phyloP scores from a whole-genome alignment of 257 asterid genomes.

The Forsythia viridissima region DNA sequence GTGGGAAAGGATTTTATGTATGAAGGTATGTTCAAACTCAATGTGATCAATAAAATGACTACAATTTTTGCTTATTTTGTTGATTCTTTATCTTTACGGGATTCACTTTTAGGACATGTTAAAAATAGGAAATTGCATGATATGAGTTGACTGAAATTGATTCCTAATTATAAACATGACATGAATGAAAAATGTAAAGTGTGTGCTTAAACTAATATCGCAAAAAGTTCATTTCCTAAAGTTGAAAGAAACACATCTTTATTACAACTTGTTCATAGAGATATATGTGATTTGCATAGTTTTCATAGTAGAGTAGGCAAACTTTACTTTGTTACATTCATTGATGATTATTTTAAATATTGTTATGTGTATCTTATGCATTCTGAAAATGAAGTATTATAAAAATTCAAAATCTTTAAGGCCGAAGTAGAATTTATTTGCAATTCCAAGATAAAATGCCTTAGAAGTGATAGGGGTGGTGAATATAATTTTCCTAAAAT shows the following conservation, averaged over 20 bases:
- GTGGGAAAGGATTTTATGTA: background rate
- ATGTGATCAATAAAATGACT: background rate
- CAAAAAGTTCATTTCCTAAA: background rate
- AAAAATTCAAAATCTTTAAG: background rate
- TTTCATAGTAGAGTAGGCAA: background rate
- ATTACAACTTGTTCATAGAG: background rate
- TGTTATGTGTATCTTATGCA: background rate
- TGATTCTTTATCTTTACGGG: background rate
- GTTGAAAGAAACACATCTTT: background rate
- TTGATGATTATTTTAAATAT: too few species aligned
- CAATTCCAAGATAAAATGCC: background rate
- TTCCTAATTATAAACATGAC: too few species aligned
- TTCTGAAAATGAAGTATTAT: background rate
- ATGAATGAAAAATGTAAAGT: background rate
- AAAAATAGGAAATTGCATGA: too few species aligned
- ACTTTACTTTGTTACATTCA: too few species aligned
- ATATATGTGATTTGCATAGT: too few species aligned
- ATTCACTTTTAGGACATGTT: background rate
- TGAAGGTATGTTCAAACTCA: background rate
- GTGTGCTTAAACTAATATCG: too few species aligned
- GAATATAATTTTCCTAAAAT: background rate
- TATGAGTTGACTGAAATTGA: too few species aligned
- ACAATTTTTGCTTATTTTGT: too few species aligned
- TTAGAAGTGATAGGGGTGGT: background rate
- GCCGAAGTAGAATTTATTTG: background rate